These are phyloP conservation scores for Fragaria nilgerrensis DNA, from an alignment of 306 rosid genomes.

Conservation along the genomic window DNA sequence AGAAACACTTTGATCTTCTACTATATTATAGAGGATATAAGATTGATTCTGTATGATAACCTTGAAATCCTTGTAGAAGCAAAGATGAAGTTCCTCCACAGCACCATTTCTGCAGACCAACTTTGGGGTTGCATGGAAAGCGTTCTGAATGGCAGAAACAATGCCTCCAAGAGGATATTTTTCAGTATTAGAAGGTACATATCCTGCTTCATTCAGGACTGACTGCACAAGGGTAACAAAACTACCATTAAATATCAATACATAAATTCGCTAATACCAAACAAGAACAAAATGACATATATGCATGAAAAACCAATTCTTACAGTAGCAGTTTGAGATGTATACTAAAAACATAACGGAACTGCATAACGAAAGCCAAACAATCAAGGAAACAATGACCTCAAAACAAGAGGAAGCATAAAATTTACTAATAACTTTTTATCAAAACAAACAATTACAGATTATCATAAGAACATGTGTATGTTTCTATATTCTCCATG, in stretches of 20 bases:
- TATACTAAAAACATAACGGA: neutral
- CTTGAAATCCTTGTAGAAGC: constrained; percentile 90
- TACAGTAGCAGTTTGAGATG: neutral
- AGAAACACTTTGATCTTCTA: neutral
- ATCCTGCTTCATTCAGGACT: constrained; percentile 79
- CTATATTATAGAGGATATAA: constrained; percentile 8
- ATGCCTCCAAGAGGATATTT: constrained; percentile 93
- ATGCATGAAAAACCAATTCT: neutral
- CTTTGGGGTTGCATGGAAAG: constrained; percentile 70
- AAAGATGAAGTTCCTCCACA: constrained; percentile 66
- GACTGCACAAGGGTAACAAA: constrained; percentile 43
- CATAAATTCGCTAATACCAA: neutral
- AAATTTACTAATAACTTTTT: neutral
- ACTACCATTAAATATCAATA: neutral
- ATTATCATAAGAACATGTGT: neutral
- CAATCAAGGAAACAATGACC: neutral
- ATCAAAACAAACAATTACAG: neutral
- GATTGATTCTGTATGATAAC: constrained; percentile 32
- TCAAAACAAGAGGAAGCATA: neutral
- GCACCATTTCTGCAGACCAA: constrained; percentile 61
- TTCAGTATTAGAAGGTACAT: constrained; percentile 77
- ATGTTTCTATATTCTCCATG: neutral
- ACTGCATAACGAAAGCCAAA: neutral
- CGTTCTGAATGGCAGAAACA: constrained; percentile 85
- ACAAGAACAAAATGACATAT: neutral